Evolutionary conservation across 177 flowering plant genomes (phyloP), one percentile per base, ranked within the genome.

Genomic region (Vitis hybrid): DNA sequence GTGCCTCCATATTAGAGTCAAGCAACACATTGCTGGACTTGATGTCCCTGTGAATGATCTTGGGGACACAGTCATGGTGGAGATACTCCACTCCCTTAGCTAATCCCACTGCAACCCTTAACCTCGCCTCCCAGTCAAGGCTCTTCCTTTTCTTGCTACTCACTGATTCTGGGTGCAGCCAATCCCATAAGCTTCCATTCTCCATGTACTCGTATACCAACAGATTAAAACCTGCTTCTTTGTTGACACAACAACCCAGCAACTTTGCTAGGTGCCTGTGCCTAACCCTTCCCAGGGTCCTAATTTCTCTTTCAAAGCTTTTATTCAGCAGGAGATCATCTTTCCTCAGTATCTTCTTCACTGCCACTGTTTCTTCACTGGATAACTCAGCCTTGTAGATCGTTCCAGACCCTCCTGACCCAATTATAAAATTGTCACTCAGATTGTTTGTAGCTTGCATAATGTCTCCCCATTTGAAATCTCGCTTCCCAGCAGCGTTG

Each of bases 121-220:
- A 52, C 59, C 99, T 75, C 3, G 82, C 72, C 7, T 91, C 97
- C 98, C 93, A 93, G 30, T 86, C 87, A 10, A 93, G 86, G 70
- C 60, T 70, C 69, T 65, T 82, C 78, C 65, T 84, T 74, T 80
- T 84, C 83, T 84, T 95, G 71, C 71, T 70, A 49, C 73, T 82
- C 52, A 11, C 74, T 9, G 71, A 66, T 64, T 81, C 68, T 32
- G 49, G 60, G 72, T 95, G 91, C 70, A 95, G 72, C 99, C 98
- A 93, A 72, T 95, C 99, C 97, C 97, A 95, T 11, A 93, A 70
- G 65, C 98, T 90, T 60, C 98, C 99, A 59, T 92, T 91, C 78
- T 86, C 93, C 99, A 95, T 95, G 78, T 88, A 95, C 72, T 95
- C 97, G 17, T 95, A 95, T 15, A 95, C 82, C 86, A 95, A 65